A percentile compares a stretch with the other conserved stretches of the same genome.
Conservation (phyloP, 1,139 yeast species). For the Debaryomyces subglobosus region DNA sequence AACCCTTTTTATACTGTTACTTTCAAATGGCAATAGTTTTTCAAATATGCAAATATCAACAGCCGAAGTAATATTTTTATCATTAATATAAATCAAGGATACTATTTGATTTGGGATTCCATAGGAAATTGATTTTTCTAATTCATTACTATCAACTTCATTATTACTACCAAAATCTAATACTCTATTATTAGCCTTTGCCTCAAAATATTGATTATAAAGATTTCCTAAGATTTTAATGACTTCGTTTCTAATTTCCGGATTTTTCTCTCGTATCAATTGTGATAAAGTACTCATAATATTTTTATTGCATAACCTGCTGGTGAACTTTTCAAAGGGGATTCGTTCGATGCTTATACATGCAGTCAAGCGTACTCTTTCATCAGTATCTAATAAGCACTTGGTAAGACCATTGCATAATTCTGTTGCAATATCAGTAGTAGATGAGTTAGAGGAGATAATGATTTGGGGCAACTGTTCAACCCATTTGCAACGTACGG, state of each 20-base stretch:
- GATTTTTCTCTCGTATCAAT: constrained; percentile 69
- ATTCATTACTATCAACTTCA: constrained; percentile 35
- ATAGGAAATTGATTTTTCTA: constrained; percentile 35
- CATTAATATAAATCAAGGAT: constrained; percentile 75
- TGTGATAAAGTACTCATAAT: constrained; percentile 60
- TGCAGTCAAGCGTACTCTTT: constrained; percentile 67
- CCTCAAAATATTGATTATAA: constrained; percentile 42
- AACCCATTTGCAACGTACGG: constrained; percentile 73
- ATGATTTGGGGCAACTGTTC: constrained; percentile 47
- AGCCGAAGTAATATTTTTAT: constrained; percentile 63
- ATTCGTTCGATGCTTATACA: constrained; percentile 50
- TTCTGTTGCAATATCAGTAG: constrained; percentile 53
- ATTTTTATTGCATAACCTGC: constrained; percentile 46
- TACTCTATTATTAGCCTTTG: constrained; percentile 18
- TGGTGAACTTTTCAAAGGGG: constrained; percentile 43
- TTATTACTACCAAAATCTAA: constrained; percentile 34
- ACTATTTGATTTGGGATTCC: constrained; percentile 71
- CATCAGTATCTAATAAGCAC: constrained; percentile 76
- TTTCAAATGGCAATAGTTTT: constrained; percentile 58
- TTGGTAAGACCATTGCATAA: constrained; percentile 63
- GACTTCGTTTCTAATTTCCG: constrained; percentile 65
- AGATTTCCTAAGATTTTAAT: constrained; percentile 58
- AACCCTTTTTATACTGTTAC: constrained; percentile 50
- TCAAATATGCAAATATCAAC: constrained; percentile 69
- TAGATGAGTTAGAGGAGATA: constrained; percentile 39